These are phyloP conservation scores for Cryptosporidium canis DNA, from an alignment of 169 alveolate species.

Conservation along the genomic window DNA sequence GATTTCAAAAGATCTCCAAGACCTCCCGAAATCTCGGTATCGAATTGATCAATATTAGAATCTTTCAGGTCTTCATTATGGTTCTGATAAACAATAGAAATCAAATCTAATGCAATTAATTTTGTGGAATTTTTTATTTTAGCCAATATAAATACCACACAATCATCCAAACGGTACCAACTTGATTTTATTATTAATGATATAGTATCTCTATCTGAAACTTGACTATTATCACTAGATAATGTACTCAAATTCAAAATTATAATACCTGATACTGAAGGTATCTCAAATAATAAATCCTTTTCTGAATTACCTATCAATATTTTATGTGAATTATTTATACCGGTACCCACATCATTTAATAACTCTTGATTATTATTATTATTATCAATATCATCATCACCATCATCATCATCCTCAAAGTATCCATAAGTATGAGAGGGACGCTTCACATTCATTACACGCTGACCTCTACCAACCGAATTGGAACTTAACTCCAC, in stretches of 20 bases:
- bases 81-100: background rate
- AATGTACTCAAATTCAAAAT: background rate
- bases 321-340: background rate
- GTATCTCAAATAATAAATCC: background rate
- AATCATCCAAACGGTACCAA: slow-evolving; percentile 42
- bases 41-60: background rate
- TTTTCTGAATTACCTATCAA: background rate
- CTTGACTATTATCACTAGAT: background rate
- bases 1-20: background rate
- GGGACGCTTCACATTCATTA: background rate
- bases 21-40: background rate
- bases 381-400: background rate
- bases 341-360: background rate
- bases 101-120: slow-evolving; percentile 9
- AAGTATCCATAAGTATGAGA: slow-evolving; percentile 43
- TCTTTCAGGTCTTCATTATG: background rate
- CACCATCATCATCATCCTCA: slow-evolving; percentile 2
- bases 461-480: background rate
- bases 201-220: background rate
- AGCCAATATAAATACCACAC: background rate
- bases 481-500: background rate
- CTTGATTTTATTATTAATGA: background rate
- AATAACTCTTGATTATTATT: background rate
- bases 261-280: background rate
- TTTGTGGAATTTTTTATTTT: background rate